Evolutionary conservation across 306 rosid genomes (phyloP).

Genomic region (Cyamopsis tetragonoloba): DNA sequence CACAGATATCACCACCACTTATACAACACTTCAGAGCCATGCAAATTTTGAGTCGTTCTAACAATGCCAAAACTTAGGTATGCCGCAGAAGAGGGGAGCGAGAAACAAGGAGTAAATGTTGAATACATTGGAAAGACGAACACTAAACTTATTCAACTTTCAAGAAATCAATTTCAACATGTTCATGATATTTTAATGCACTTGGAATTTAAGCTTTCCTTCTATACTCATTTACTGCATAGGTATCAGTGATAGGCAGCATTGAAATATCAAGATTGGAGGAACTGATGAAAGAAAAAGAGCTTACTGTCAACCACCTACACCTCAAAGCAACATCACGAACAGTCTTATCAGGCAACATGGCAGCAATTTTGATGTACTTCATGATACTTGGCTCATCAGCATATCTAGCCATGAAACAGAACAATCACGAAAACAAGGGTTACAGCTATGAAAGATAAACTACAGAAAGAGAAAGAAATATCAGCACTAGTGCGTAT

Average conservation of each 20-base stretch:
- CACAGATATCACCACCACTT: slow-evolving; percentile 2
- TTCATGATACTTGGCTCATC: slow-evolving; percentile 90
- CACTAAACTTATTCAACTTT: neutral
- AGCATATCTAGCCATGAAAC: slow-evolving; percentile 51
- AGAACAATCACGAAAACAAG: slow-evolving; percentile 12
- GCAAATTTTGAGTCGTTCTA: slow-evolving; percentile 2
- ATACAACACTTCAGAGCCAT: slow-evolving; percentile 4
- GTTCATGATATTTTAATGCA: neutral
- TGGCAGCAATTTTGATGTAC: slow-evolving; percentile 93
- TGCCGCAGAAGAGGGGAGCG: neutral
- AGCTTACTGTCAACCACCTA: slow-evolving; percentile 96
- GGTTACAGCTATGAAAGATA: neutral
- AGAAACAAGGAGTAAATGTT: neutral
- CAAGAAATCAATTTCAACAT: neutral
- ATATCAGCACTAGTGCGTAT: neutral
- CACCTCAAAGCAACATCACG: slow-evolving; percentile 99
- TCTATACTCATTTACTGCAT: neutral
- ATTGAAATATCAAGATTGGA: slow-evolving; percentile 6
- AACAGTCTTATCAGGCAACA: slow-evolving; percentile 88
- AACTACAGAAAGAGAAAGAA: neutral
- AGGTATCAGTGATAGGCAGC: neutral
- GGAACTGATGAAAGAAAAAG: slow-evolving; percentile 28
- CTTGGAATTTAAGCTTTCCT: neutral
- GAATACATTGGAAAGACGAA: slow-evolving; percentile 10
- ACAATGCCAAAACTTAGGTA: neutral